phyloP scores from a whole-genome alignment of 2,329 filamentous ascomycete species.

The Pseudocercospora crystallina region DNA sequence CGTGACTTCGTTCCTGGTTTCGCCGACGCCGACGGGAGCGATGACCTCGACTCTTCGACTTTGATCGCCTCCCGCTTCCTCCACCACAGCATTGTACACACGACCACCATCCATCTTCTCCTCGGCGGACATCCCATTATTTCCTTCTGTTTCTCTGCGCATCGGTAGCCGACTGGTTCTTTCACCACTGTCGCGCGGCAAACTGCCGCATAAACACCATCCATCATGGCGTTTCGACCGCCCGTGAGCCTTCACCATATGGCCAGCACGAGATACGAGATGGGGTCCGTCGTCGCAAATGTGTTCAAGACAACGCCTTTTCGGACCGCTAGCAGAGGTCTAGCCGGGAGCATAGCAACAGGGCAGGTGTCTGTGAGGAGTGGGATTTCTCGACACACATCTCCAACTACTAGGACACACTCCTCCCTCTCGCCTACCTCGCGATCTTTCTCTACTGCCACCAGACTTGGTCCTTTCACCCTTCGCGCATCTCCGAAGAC shows the following conservation, averaged over 20 bases:
- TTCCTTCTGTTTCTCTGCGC: background rate
- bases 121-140: background rate
- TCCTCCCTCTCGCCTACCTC: constrained; percentile 23
- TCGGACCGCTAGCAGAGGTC: background rate
- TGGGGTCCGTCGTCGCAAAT: constrained; percentile 43
- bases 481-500: constrained; percentile 18
- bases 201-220: constrained; percentile 4
- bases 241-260: constrained; percentile 51
- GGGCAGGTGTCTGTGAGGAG: background rate
- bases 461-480: constrained; percentile 34
- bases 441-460: constrained; percentile 42
- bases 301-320: constrained; percentile 34
- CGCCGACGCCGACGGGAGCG: too few relatives aligned
- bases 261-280: constrained; percentile 37
- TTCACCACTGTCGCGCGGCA: constrained; percentile 7
- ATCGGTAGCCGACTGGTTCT: constrained; percentile 2
- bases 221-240: constrained; percentile 53
- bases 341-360: constrained; percentile 1
- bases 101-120: too few relatives aligned
- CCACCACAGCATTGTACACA: too few relatives aligned
- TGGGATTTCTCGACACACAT: constrained; percentile 35
- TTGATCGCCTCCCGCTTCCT: too few relatives aligned
- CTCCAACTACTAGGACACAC: constrained; percentile 34
- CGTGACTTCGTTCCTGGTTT: too few relatives aligned
- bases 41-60: too few relatives aligned